phyloP scores from a whole-genome alignment of 805 yeast species.

The Jamesozyma hellenica region DNA sequence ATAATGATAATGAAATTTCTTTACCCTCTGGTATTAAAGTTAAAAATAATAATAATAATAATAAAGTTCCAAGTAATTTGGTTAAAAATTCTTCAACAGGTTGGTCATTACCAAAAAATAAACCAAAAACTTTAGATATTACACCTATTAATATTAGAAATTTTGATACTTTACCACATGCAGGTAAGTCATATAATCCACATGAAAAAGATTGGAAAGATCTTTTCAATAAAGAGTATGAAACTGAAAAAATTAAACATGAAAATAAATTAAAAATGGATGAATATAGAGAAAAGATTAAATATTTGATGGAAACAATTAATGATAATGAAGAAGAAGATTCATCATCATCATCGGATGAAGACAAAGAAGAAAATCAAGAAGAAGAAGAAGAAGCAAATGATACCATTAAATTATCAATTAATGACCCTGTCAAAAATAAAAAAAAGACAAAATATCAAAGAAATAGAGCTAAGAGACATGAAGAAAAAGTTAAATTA shows the following conservation, averaged over 20 bases:
- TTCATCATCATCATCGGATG: constrained; percentile 29
- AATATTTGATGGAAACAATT: constrained; percentile 50
- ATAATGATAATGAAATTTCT: constrained; percentile 8
- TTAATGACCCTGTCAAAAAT: constrained; percentile 56
- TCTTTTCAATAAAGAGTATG: constrained; percentile 57
- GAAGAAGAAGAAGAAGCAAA: constrained; percentile 28
- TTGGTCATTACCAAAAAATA: constrained; percentile 41
- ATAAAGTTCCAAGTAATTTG: constrained; percentile 34
- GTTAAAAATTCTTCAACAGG: constrained; percentile 34
- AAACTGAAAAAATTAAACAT: constrained; percentile 56
- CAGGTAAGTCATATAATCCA: constrained; percentile 88
- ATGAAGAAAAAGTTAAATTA: constrained; percentile 47
- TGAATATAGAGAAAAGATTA: constrained; percentile 55
- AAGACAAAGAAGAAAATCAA: constrained; percentile 29
- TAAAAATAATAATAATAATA: constrained; percentile 19
- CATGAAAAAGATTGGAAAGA: constrained; percentile 71
- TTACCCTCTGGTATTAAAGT: constrained; percentile 26
- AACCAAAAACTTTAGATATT: constrained; percentile 45
- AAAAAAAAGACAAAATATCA: constrained; percentile 70
- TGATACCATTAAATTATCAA: constrained; percentile 42
- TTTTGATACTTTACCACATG: constrained; percentile 52
- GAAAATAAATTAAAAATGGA: constrained; percentile 49
- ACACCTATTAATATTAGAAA: constrained; percentile 46
- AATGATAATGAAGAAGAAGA: constrained; percentile 47
- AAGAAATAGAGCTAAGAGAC: constrained; percentile 60